Evolutionary conservation across 306 rosid genomes (phyloP), one percentile per base, ranked within the genome.

Genomic region (Castanopsis chinensis): DNA sequence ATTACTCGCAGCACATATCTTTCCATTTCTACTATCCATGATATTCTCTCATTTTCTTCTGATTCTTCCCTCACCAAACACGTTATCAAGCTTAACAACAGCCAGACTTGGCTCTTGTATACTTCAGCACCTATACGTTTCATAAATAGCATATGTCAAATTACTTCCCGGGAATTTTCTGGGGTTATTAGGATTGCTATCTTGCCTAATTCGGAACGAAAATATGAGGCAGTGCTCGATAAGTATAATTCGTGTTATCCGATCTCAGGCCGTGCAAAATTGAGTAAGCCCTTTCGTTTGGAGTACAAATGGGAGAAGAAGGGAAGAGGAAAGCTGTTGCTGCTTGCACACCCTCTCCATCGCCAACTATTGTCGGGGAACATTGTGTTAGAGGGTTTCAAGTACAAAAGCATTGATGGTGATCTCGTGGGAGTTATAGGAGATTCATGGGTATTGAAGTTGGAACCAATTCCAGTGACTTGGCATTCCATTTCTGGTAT

Each of bases 281-380:
- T 94, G 56, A 71, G 86, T 3, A 82, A 77, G 71, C 93, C 97
- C 1, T 94, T 72, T 35, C 55, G 65, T 71, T 85, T 92, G 83
- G 92, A 87, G 72, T 94, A 94, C 60, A 86, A 73, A 76, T 94
- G 91, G 91, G 88, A 85, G 77, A 92, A 85, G 87, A 90, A 32
- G 69, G 93, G 95, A 9, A 86, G 88, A 84, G 97, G 97, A 1
- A 92, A 91, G 78, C 83, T 94, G 89, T 83, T 94, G 30, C 77
- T 94, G 85, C 83, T 94, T 1, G 97, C 99, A 17, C 97, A 94
- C 74, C 99, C 97, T 81, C 90, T 94, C 3, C 99, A 94, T 90
- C 49, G 89, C 43, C 78, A 86, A 65, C 91, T 94, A 23, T 71
- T 94, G 25, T 56, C 83, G 33, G 35, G 81, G 61, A 78, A 1